These are phyloP conservation scores for Falciphora oryzae DNA, from an alignment of 2,329 filamentous ascomycete genomes.

Conservation along the genomic window DNA sequence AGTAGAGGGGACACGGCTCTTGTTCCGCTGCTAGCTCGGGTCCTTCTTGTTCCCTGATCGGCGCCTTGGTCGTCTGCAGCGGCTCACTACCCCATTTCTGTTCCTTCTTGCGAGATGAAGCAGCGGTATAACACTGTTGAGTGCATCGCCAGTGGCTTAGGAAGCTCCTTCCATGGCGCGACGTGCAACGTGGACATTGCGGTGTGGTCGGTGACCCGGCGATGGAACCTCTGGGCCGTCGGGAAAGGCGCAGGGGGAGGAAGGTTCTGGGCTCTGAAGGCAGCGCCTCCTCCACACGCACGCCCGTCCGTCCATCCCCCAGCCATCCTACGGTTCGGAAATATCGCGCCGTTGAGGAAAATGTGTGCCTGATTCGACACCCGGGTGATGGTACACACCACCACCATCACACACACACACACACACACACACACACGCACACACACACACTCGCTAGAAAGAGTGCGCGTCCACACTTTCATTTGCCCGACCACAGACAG, in stretches of 20 bases:
- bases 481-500: too few relatives aligned
- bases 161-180: neutral
- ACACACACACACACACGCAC: too few relatives aligned
- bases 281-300: neutral
- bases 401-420: too few relatives aligned
- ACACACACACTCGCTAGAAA: too few relatives aligned
- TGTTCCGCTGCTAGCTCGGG: neutral
- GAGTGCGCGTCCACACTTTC: too few relatives aligned
- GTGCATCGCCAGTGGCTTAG: neutral
- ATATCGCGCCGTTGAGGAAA: neutral
- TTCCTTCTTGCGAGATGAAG: neutral
- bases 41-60: neutral
- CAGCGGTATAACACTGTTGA: neutral
- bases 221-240: neutral
- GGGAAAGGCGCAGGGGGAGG: neutral
- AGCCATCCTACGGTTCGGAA: neutral
- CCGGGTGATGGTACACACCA: neutral
- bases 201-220: neutral
- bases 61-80: too few relatives aligned
- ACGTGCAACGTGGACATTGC: neutral
- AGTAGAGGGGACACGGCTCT: neutral
- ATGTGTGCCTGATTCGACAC: neutral
- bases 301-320: too few relatives aligned
- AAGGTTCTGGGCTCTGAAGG: neutral
- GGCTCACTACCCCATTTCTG: neutral